Evolutionary conservation across 495 filamentous ascomycete species (phyloP), one percentile per base, ranked within the genome.

Genomic region (Beverwykella pulmonaria): DNA sequence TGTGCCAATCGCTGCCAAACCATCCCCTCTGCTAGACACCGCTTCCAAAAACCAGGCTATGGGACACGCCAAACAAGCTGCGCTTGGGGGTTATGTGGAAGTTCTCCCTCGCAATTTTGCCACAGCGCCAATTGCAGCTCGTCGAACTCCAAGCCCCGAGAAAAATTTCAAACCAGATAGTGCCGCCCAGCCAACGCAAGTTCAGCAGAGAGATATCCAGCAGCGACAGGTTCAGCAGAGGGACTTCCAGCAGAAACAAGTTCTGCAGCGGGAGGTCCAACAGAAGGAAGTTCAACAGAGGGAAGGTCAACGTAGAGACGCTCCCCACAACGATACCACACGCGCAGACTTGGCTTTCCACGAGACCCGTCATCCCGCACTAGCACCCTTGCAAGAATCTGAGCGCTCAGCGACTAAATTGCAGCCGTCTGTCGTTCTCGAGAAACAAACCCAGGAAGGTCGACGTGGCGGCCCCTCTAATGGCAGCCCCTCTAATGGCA

Each of bases 141-240:
- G 50, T 1, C 61, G 61, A 27, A 71, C 64, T 5, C 63, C 68
- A 22, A 71, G 63, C 41, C 68, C 68, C 25, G 63, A 49, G 15
- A 64, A 60, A 8, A 54, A 36, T 27, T 12, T 34, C 32, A 6
- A 12, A 29, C 49, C 53, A 47, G 26, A 30, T 17, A 63, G 66
- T 14, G 6, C 39, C 9, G 17, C 15, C 8, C 39, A 44, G 17
- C 8, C 8, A 25, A 57, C 25, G 36, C 46, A 59, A 19, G 32
- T 50, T 15, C 56, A 22, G 20, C 60, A 44, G 0, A 59, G 55
- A 25, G 59, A 62, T 5, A 34, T 34, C 32, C 32, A 5, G 12
- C 32, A 34, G 12, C 5, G 6, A 34, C 32, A 34, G 12, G 32
- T 12, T 34, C 32, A 34, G 6, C 32, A 34, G 12, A 34, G 32